phyloP scores from a whole-genome alignment of 805 yeast genomes.

The Lipomyces sp. region DNA sequence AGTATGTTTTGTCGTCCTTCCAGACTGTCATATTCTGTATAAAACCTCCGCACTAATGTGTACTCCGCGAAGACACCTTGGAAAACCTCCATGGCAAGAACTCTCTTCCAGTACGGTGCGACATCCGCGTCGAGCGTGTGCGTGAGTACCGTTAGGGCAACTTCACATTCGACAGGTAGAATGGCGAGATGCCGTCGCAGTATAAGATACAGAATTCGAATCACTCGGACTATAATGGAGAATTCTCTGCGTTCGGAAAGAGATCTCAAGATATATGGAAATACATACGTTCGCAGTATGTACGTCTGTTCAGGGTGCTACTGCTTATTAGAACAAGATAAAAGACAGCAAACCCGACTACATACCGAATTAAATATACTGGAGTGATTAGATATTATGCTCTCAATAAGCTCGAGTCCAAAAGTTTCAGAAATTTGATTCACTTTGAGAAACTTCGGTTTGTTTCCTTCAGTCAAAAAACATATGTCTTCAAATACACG shows the following conservation, averaged over 20 bases:
- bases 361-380: constrained; percentile 51
- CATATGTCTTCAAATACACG: constrained; percentile 76
- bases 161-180: constrained; percentile 78
- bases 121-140: constrained; percentile 69
- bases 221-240: constrained; percentile 72
- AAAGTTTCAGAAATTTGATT: constrained; percentile 62
- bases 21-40: constrained; percentile 63
- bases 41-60: constrained; percentile 57
- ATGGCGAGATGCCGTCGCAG: constrained; percentile 64
- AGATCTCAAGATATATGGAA: constrained; percentile 74
- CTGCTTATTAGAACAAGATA: constrained; percentile 5
- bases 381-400: constrained; percentile 68
- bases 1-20: constrained; percentile 65
- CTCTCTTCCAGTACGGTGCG: constrained; percentile 72
- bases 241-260: constrained; percentile 66
- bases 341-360: neutral
- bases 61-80: constrained; percentile 64
- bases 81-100: constrained; percentile 74
- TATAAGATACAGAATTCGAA: constrained; percentile 69
- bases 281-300: constrained; percentile 66
- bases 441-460: constrained; percentile 59
- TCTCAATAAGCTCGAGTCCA: constrained; percentile 83
- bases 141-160: constrained; percentile 72
- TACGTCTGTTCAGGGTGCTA: constrained; percentile 67
- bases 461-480: constrained; percentile 61